Evolutionary conservation across 441 rosid genomes (phyloP).

Genomic region (Dalechampia spathulata): DNA sequence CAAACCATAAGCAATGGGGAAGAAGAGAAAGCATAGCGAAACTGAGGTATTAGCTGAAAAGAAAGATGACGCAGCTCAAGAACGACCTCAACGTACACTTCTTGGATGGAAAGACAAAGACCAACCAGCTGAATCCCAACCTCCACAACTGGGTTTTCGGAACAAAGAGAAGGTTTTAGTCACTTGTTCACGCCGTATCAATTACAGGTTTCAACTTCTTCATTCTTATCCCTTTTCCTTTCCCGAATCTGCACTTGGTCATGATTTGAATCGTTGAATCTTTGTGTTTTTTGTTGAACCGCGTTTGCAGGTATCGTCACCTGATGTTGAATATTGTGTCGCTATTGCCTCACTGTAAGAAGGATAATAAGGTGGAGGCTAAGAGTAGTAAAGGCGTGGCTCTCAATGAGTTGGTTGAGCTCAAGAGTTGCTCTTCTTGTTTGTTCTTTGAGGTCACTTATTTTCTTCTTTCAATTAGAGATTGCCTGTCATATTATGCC

Average conservation of each 20-base stretch:
- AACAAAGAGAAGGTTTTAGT: conserved; percentile 92
- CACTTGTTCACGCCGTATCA: conserved; percentile 91
- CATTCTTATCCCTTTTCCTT: no score
- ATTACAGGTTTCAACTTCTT: conserved; percentile 45
- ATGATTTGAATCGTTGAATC: no score
- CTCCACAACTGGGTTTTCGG: conserved; percentile 34
- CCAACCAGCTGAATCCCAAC: conserved; percentile 21
- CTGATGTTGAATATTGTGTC: conserved; percentile 93
- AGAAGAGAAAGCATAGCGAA: conserved; percentile 78
- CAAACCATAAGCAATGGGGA: no score
- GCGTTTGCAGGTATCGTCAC: conserved; percentile 67
- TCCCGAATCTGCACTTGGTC: no score
- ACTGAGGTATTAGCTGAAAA: conserved; percentile 26
- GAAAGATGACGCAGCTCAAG: conserved; percentile 49
- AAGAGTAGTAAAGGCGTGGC: conserved; percentile 72
- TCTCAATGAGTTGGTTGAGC: conserved; percentile 87
- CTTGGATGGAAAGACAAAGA: conserved; percentile 81
- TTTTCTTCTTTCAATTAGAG: no score
- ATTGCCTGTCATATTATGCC: no score
- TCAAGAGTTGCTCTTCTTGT: conserved; percentile 79
- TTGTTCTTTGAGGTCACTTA: conserved; percentile 78
- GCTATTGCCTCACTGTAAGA: conserved; percentile 90
- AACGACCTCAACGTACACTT: conserved; percentile 72
- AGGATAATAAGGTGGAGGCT: conserved; percentile 88
- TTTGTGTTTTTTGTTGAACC: background rate